Evolutionary conservation across 2,329 filamentous ascomycete species (phyloP).

Genomic region (Nothopassalora personata): DNA sequence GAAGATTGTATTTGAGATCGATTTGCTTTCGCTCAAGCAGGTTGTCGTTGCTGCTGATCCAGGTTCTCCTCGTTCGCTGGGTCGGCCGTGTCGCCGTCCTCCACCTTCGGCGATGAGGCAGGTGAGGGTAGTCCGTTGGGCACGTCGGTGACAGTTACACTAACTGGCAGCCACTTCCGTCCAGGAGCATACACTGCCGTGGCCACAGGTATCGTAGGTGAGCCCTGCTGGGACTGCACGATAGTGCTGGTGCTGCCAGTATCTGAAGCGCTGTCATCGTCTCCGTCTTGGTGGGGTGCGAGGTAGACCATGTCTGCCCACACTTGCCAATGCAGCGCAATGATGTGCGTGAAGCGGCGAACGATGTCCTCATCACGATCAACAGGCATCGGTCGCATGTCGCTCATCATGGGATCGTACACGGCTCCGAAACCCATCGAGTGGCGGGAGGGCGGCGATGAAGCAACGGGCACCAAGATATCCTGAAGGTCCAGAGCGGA

Average conservation of each 20-base stretch:
- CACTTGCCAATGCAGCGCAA: slow-evolving; percentile 82
- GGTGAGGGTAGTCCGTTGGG: slow-evolving; percentile 23
- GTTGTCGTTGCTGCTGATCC: slow-evolving; percentile 4
- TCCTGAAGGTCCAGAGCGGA: slow-evolving; percentile 44
- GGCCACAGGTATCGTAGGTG: slow-evolving; percentile 27
- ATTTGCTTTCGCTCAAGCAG: neutral
- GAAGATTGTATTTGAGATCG: neutral
- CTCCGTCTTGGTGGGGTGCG: slow-evolving; percentile 12
- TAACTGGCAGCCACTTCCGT: slow-evolving; percentile 27
- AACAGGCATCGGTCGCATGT: slow-evolving; percentile 7
- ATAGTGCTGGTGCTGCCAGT: slow-evolving; percentile 18
- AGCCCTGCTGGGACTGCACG: slow-evolving; percentile 13
- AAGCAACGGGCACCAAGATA: slow-evolving; percentile 30
- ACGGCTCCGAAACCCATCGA: slow-evolving; percentile 27
- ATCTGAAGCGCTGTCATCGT: slow-evolving; percentile 20
- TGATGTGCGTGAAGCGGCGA: slow-evolving; percentile 73
- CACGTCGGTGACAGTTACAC: slow-evolving; percentile 26
- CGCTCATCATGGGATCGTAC: slow-evolving; percentile 17
- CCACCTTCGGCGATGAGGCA: slow-evolving; percentile 9
- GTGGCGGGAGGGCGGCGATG: slow-evolving; percentile 6
- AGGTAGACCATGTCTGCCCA: slow-evolving; percentile 73
- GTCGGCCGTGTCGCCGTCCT: slow-evolving; percentile 3
- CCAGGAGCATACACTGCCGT: slow-evolving; percentile 28
- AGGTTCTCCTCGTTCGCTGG: slow-evolving; percentile 1
- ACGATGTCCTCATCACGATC: slow-evolving; percentile 55